phyloP scores from a whole-genome alignment of 352 stramenopile species.

The Achlya hypogyna region DNA sequence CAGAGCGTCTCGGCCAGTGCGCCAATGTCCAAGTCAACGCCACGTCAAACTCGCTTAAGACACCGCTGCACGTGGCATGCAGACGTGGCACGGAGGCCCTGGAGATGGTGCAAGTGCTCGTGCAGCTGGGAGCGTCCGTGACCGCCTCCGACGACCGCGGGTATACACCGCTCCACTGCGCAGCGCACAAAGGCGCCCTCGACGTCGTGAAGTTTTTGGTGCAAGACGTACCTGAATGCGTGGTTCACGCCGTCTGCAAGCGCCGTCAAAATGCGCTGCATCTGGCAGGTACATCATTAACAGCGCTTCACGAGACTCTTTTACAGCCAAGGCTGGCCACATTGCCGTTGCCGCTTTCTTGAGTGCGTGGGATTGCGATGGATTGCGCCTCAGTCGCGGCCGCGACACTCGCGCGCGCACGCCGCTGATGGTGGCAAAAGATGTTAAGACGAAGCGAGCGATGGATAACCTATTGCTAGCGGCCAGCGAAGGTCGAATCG shows the following conservation, averaged over 20 bases:
- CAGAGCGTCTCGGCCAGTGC: not conserved
- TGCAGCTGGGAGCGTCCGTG: not conserved
- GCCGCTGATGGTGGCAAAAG: not conserved
- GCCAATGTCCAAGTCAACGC: not conserved
- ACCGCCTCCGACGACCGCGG: not conserved
- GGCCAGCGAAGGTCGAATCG: not conserved
- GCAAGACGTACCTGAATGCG: not conserved
- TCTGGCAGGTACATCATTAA: not conserved
- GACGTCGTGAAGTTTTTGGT: not conserved
- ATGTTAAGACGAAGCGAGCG: not conserved
- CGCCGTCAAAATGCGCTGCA: not conserved
- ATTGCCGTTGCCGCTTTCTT: not conserved
- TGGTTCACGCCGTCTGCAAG: not conserved
- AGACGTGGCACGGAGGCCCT: not conserved
- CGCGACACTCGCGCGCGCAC: not conserved
- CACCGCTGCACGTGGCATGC: not conserved
- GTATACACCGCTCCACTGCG: not conserved
- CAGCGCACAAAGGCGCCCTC: not conserved
- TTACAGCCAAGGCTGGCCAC: not conserved
- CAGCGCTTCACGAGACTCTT: not conserved
- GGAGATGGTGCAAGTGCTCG: not conserved
- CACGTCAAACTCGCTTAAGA: not conserved
- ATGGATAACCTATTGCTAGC: not conserved
- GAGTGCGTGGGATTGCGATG: not conserved
- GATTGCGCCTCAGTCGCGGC: not conserved